Evolutionary conservation across 371 early-diverging fungal species (phyloP).

Genomic region (Saksenaea vasiformis): DNA sequence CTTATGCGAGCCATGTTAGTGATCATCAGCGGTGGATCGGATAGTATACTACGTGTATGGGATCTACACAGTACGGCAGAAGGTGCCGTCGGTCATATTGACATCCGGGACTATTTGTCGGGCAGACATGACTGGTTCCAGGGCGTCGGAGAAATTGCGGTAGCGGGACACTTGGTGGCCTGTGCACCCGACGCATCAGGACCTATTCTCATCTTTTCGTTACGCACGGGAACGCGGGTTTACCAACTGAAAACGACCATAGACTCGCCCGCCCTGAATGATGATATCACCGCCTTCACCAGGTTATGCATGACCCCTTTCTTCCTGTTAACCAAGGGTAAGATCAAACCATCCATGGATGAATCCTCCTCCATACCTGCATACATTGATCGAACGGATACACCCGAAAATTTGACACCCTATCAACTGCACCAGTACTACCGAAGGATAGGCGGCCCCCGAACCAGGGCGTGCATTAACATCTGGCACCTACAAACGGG

Average conservation of each 20-base stretch:
- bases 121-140: conserved; percentile 53
- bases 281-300: conserved; percentile 35
- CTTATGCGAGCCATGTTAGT: conserved; percentile 23
- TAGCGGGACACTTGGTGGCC: conserved; percentile 52
- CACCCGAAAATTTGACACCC: conserved; percentile 29
- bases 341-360: conserved; percentile 11
- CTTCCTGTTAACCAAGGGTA: conserved; percentile 54
- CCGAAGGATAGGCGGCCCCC: conserved; percentile 14
- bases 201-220: conserved; percentile 55
- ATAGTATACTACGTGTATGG: conserved; percentile 59
- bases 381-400: conserved; percentile 17
- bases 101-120: conserved; percentile 42
- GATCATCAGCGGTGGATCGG: conserved; percentile 59
- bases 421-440: conserved; percentile 43
- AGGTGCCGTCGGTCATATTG: conserved; percentile 21
- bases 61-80: conserved; percentile 32
- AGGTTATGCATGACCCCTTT: conserved; percentile 58
- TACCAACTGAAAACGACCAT: conserved; percentile 20
- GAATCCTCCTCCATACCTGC: conserved; percentile 3
- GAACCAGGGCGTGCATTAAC: conserved; percentile 49
- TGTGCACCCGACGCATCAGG: conserved; percentile 60
- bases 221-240: conserved; percentile 58
- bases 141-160: conserved; percentile 57
- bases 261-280: conserved; percentile 1
- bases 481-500: conserved; percentile 62